A percentile compares a stretch with the other conserved stretches of the same genome.
phyloP scores from a whole-genome alignment of 139 green algal species.

The Eudorina sp. region DNA sequence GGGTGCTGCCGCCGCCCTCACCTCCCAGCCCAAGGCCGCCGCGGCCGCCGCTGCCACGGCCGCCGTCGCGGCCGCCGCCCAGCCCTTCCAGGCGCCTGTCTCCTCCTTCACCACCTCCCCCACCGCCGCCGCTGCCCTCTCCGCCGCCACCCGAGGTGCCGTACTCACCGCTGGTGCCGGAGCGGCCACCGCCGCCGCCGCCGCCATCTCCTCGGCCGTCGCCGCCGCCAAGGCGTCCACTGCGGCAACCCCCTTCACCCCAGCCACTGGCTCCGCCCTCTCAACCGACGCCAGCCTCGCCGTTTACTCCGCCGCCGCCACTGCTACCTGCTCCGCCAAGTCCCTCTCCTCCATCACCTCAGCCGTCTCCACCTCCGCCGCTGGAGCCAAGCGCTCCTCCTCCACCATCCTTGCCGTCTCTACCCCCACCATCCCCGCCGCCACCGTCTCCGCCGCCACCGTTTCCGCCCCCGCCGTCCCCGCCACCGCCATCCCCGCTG shows the following conservation, averaged over 20 bases:
- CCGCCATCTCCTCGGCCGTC: background rate
- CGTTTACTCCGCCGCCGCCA: background rate
- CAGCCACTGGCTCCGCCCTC: background rate
- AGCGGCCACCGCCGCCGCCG: background rate
- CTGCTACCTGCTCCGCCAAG: background rate
- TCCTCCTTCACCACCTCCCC: background rate
- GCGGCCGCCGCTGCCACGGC: no score
- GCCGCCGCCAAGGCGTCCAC: background rate
- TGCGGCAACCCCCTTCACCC: no score
- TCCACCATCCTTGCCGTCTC: background rate
- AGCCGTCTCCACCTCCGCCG: background rate
- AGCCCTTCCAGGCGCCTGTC: no score
- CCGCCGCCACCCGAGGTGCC: background rate
- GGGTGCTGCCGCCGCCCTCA: background rate
- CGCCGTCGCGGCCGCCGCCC: background rate
- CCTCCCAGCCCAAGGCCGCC: background rate
- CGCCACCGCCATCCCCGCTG: background rate
- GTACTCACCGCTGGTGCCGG: background rate
- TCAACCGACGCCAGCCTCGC: background rate
- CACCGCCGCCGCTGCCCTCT: background rate
- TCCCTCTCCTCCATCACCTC: background rate
- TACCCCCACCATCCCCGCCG: background rate
- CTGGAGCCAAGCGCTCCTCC: background rate
- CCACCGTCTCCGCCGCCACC: background rate
- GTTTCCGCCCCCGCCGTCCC: background rate